Evolutionary conservation across 306 rosid species (phyloP).

Genomic region (Trifolium fragiferum): DNA sequence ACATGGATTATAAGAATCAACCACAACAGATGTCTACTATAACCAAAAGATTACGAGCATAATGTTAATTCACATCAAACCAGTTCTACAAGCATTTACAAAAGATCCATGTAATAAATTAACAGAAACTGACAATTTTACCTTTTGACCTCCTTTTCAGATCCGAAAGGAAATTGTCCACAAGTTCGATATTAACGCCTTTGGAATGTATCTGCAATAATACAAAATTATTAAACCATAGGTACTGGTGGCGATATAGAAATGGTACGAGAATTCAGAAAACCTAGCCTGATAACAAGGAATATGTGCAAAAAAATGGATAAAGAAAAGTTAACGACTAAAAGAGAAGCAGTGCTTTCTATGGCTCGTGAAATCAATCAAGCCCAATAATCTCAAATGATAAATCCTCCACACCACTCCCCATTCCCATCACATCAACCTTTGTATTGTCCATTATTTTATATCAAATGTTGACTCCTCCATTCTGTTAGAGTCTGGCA

Average conservation of each 20-base stretch:
- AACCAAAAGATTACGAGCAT: neutral
- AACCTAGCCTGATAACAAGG: neutral
- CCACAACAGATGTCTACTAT: neutral
- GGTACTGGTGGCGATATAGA: neutral
- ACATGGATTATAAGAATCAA: neutral
- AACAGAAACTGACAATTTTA: constrained; percentile 33
- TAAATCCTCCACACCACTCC: neutral
- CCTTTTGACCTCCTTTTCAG: constrained; percentile 73
- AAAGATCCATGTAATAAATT: neutral
- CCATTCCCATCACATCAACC: neutral
- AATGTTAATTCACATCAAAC: neutral
- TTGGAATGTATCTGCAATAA: constrained; percentile 81
- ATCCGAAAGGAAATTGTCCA: constrained; percentile 67
- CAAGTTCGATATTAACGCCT: constrained; percentile 69
- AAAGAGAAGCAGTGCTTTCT: neutral
- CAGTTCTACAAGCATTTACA: neutral
- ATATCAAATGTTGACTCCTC: neutral
- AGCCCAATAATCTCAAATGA: neutral
- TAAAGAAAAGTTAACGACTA: neutral
- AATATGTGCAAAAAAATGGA: neutral
- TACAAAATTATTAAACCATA: neutral
- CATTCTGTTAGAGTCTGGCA: constrained; percentile 3
- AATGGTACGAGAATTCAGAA: neutral
- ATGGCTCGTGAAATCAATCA: neutral
- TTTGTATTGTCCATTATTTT: neutral